These are phyloP conservation scores for Athelia sp. DNA, from an alignment of 1,284 basidiomycete genomes.

Conservation along the genomic window DNA sequence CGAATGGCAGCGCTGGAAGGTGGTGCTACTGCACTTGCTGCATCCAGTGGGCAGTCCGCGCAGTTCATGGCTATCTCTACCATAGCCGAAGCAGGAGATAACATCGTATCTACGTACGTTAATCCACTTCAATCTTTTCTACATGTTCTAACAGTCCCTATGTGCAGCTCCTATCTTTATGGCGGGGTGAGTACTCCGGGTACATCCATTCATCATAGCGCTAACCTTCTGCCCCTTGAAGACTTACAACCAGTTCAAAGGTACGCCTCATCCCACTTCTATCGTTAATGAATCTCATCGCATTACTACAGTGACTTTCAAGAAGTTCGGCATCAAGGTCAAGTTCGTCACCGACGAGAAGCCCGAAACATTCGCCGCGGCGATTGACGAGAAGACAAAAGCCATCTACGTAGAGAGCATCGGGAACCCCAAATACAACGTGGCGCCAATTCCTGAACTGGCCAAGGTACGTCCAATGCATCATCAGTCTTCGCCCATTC, in stretches of 20 bases:
- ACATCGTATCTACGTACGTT: conserved; percentile 72
- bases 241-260: too few species aligned
- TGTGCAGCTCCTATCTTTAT: conserved; percentile 55
- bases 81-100: conserved; percentile 70
- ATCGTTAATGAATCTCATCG: background rate
- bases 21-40: conserved; percentile 76
- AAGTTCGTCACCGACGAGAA: conserved; percentile 69
- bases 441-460: conserved; percentile 69
- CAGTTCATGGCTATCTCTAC: conserved; percentile 75
- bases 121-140: background rate
- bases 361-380: conserved; percentile 64
- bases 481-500: too few species aligned
- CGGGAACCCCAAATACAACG: conserved; percentile 80
- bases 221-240: too few species aligned
- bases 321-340: conserved; percentile 73
- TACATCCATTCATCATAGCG: too few species aligned
- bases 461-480: too few species aligned
- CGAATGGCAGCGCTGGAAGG: conserved; percentile 83
- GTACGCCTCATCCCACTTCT: background rate
- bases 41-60: conserved; percentile 77
- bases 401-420: conserved; percentile 82
- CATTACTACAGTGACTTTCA: conserved; percentile 54
- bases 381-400: conserved; percentile 75
- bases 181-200: conserved; percentile 48
- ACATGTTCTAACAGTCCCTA: background rate